These are phyloP conservation scores for Salvia miltiorrhiza DNA, from an alignment of 257 asterid genomes.

Conservation along the genomic window DNA sequence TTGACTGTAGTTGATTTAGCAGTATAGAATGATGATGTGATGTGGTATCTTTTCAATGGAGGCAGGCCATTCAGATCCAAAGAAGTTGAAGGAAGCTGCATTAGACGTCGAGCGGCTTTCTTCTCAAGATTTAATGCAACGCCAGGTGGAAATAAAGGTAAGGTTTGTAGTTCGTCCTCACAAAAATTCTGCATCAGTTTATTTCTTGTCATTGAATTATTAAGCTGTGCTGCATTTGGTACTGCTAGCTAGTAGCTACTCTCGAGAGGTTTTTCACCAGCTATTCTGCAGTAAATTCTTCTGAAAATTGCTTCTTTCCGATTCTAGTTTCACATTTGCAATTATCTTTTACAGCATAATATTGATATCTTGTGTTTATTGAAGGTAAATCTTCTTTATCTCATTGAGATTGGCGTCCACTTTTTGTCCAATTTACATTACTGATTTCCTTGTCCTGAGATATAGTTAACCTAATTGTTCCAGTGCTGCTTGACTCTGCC, in stretches of 20 bases:
- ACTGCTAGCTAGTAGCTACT: not conserved
- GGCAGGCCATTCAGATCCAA: slow-evolving; percentile 83
- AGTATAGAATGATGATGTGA: not conserved
- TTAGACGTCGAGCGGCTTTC: slow-evolving; percentile 48
- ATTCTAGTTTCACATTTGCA: not conserved
- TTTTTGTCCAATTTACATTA: not conserved
- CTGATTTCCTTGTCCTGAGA: not conserved
- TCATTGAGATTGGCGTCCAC: slow-evolving; percentile 2
- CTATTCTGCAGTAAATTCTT: not conserved
- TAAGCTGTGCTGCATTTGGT: not conserved
- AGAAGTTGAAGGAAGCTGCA: slow-evolving; percentile 62
- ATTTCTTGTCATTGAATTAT: not conserved
- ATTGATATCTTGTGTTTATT: not conserved
- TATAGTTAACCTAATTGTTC: not conserved
- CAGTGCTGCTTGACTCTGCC: not conserved
- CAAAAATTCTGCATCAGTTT: slow-evolving; percentile 2
- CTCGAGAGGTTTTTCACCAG: not conserved
- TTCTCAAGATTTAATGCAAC: slow-evolving; percentile 62
- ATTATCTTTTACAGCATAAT: not conserved
- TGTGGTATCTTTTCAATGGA: slow-evolving; percentile 4
- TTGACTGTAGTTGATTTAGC: not conserved
- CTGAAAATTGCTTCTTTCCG: not conserved
- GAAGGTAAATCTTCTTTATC: not conserved
- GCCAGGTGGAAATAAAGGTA: slow-evolving; percentile 73
- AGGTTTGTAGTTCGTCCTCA: slow-evolving; percentile 2